These are phyloP conservation scores for Trametes meyenii DNA, from an alignment of 768 basidiomycete species.

Conservation along the genomic window DNA sequence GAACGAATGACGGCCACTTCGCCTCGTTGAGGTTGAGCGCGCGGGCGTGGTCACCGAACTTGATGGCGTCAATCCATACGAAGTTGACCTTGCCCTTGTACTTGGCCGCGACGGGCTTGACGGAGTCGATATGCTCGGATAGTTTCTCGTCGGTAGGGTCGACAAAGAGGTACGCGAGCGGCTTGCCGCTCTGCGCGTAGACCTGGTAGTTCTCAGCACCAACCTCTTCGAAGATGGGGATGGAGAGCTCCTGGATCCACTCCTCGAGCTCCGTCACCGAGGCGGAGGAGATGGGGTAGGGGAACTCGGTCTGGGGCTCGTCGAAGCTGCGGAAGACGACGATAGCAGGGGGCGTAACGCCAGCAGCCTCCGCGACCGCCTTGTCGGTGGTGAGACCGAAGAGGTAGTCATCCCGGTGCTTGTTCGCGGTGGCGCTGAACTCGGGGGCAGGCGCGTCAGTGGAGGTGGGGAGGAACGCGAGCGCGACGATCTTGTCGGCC, in stretches of 20 bases:
- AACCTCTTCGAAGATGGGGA: slow-evolving; percentile 92
- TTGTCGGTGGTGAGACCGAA: slow-evolving; percentile 86
- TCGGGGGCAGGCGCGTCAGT: slow-evolving; percentile 70
- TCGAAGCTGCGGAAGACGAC: slow-evolving; percentile 94
- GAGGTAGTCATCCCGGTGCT: slow-evolving; percentile 90
- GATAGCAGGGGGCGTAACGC: slow-evolving; percentile 79
- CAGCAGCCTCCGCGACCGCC: slow-evolving; percentile 66
- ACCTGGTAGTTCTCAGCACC: slow-evolving; percentile 88
- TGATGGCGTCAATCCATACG: slow-evolving; percentile 96
- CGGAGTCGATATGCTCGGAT: slow-evolving; percentile 61
- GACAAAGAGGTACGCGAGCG: slow-evolving; percentile 93
- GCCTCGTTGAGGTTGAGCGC: slow-evolving; percentile 84
- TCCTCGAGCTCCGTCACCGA: slow-evolving; percentile 64
- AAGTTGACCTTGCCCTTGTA: slow-evolving; percentile 92
- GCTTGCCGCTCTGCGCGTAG: slow-evolving; percentile 82
- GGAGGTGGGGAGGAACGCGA: slow-evolving; percentile 81
- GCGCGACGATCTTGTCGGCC: slow-evolving; percentile 86
- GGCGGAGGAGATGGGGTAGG: slow-evolving; percentile 58
- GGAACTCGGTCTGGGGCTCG: slow-evolving; percentile 72
- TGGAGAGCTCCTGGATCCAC: slow-evolving; percentile 82
- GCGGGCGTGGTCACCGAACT: slow-evolving; percentile 95
- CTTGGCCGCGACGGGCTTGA: slow-evolving; percentile 78
- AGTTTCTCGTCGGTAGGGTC: slow-evolving; percentile 74
- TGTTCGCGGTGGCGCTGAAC: slow-evolving; percentile 81
- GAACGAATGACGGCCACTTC: slow-evolving; percentile 93